Percentiles rank a stretch among this genome's conserved stretches.
These are phyloP conservation scores for Candida tunisiensis DNA, from an alignment of 1,139 yeast species.

Conservation along the genomic window DNA sequence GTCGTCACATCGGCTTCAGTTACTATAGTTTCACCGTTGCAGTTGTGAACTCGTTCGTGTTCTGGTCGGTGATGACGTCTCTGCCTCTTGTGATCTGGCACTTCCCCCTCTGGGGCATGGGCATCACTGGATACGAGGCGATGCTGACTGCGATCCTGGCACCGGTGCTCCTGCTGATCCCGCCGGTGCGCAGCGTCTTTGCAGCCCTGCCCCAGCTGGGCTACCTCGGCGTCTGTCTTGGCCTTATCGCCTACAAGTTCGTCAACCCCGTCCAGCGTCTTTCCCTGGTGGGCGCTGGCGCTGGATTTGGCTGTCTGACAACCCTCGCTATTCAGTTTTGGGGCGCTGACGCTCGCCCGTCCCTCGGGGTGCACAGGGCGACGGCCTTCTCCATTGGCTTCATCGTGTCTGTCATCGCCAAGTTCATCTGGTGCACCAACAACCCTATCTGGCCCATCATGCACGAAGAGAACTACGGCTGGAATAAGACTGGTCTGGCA, in stretches of 20 bases:
- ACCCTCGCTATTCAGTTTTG: conserved; percentile 46
- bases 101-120: conserved; percentile 97
- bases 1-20: conserved; percentile 13
- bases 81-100: conserved; percentile 84
- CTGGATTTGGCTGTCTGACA: conserved; percentile 43
- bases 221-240: conserved; percentile 41
- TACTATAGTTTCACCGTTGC: conserved; percentile 12
- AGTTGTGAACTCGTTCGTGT: conserved; percentile 30
- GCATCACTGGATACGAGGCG: conserved; percentile 86
- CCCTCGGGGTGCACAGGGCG: conserved; percentile 33
- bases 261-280: conserved; percentile 55
- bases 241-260: conserved; percentile 60
- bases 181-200: conserved; percentile 31
- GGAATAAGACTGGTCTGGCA: conserved; percentile 53
- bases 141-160: conserved; percentile 40
- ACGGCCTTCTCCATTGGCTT: conserved; percentile 59
- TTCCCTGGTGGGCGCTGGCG: conserved; percentile 47
- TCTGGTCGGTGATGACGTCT: conserved; percentile 75
- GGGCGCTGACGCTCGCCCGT: conserved; percentile 26
- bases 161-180: conserved; percentile 37
- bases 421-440: conserved; percentile 63
- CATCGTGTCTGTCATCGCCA: conserved; percentile 52
- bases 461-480: conserved; percentile 77
- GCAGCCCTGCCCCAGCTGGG: conserved; percentile 36
- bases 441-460: conserved; percentile 96